Evolutionary conservation across 208 protist genomes (phyloP), one percentile per base, ranked within the genome.

Genomic region (Novymonas esmeraldas): DNA sequence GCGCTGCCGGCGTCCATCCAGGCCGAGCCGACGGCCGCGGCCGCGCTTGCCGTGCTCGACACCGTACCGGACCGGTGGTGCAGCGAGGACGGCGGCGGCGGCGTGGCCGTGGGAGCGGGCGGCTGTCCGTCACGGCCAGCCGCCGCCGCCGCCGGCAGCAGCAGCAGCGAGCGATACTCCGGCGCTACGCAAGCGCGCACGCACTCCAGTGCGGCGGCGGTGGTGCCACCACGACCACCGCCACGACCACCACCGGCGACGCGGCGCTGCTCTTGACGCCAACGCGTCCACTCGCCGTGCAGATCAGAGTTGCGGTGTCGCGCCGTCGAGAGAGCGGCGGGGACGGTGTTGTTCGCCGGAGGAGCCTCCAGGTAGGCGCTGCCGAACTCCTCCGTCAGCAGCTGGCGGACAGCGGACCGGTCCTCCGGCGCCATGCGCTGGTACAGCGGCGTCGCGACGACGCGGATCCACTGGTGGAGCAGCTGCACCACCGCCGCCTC

Each of bases 1-100:
- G 62, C 63, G 34, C 57, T 70, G 31, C 62, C 62, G 26, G 57
- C 55, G 48, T 60, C 70, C 20, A 54, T 46, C 70, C 70, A 76
- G 39, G 38, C 50, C 20, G 56, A 33, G 5, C 48, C 48, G 14
- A 10, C 20, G n/a, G 48, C 7, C 58, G 58, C 26, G 18, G 58
- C 31, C 1, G 39, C 39, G 2, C 22, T 24, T 24, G 34, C 31
- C 14, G 51, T 5, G 51, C 31, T 26, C 5, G 36, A 41, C 11
- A 11, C 36, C 7, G 5, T 11, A 41, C n/a, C n/a, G 36, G 36
- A 41, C 7, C 36, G 5, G 36, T 11, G 36, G 36, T 41, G 36
- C 36, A 11, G 5, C 7, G 36, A 41, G 36, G n/a, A n/a, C n/a
- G n/a, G n/a, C n/a, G n/a, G n/a, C n/a, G 10, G 49, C 26, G 14